Conservation (phyloP, 345 rosid species). For the Eucalyptus erythrocorys region DNA sequence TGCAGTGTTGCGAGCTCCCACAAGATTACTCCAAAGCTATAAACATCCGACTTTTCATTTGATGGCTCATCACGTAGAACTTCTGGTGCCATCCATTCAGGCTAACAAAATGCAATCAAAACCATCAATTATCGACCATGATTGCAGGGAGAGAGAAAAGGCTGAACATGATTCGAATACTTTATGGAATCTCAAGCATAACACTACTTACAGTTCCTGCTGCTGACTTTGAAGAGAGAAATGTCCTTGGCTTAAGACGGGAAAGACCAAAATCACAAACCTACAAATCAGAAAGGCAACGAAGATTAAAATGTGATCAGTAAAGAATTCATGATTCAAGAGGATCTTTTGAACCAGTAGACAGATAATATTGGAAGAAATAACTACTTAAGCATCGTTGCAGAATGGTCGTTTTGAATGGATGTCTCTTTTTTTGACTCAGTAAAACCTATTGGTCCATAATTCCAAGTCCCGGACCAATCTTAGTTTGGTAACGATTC, state of each 20-base stretch:
- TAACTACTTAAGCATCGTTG: neutral
- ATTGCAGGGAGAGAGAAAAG: neutral
- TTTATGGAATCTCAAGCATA: neutral
- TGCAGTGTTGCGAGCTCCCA: conserved; percentile 98
- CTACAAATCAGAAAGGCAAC: conserved; percentile 11
- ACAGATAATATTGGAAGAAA: neutral
- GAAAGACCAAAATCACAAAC: conserved; percentile 99
- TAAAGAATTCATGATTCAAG: neutral
- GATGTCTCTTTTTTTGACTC: neutral
- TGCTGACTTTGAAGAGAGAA: conserved; percentile 96
- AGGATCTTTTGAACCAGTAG: neutral
- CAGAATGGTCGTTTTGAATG: neutral
- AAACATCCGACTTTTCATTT: conserved; percentile 64
- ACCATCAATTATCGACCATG: neutral
- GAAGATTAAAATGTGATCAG: neutral
- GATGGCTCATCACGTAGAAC: conserved; percentile 34
- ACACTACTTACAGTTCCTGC: conserved; percentile 94
- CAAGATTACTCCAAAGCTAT: conserved; percentile 93
- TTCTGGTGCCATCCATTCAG: conserved; percentile 44
- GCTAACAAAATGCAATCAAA: neutral
- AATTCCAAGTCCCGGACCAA: neutral
- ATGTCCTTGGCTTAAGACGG: conserved; percentile 90
- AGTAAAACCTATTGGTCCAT: neutral
- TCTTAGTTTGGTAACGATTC: too few relatives aligned
- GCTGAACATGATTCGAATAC: neutral